These are phyloP conservation scores for Zymoseptoria pseudotritici DNA, from an alignment of 2,329 filamentous ascomycete genomes.

Conservation along the genomic window DNA sequence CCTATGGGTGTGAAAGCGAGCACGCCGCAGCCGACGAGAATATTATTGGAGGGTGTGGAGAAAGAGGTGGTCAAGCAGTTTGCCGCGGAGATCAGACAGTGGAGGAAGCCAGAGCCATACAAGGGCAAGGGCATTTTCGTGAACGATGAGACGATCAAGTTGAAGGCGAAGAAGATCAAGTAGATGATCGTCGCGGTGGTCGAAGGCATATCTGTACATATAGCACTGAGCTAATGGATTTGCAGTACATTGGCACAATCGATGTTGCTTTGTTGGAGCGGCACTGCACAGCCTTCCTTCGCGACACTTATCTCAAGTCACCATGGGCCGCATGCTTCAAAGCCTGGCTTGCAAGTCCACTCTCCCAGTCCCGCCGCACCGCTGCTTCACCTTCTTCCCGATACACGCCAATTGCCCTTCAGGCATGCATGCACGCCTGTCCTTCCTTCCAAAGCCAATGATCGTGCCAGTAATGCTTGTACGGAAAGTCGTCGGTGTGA, in stretches of 20 bases:
- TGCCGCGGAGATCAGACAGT: constrained; percentile 77
- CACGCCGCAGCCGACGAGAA: constrained; percentile 82
- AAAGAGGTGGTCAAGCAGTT: constrained; percentile 85
- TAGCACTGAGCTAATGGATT: not conserved
- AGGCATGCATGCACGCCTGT: no score
- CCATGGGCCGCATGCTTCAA: not conserved
- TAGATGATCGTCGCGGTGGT: constrained; percentile 19
- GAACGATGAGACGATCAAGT: constrained; percentile 92
- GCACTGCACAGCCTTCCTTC: not conserved
- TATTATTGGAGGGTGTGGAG: constrained; percentile 80
- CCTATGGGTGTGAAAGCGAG: constrained; percentile 77
- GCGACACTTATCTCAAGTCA: not conserved
- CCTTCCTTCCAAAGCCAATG: no score
- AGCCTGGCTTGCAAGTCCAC: no score
- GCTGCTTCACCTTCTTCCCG: no score
- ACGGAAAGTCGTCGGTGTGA: no score
- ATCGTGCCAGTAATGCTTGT: no score
- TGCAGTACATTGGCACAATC: not conserved
- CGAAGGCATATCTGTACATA: not conserved
- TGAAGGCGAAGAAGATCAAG: constrained; percentile 79
- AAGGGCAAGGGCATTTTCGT: constrained; percentile 99
- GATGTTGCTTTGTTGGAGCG: not conserved
- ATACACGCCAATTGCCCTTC: no score
- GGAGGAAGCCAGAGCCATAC: constrained; percentile 92
- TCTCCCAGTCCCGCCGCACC: no score